A percentile compares a stretch with the other conserved stretches of the same genome.
phyloP scores from a whole-genome alignment of 2,329 filamentous ascomycete species.

The Cladosporium velox region DNA sequence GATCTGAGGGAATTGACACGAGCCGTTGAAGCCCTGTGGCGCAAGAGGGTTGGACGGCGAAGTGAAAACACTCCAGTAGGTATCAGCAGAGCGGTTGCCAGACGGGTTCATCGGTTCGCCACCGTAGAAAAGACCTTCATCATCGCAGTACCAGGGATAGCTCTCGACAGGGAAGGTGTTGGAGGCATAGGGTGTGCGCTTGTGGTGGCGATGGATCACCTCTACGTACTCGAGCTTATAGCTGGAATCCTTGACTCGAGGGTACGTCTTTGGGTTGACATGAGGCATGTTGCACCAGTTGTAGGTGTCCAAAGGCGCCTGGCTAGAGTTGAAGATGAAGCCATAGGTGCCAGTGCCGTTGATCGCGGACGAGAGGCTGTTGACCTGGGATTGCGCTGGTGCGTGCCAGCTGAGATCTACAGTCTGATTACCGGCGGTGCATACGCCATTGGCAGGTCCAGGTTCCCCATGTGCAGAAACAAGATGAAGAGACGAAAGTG shows the following conservation, averaged over 20 bases:
- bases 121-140: conserved; percentile 70
- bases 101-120: conserved; percentile 56
- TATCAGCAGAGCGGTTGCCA: conserved; percentile 54
- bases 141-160: conserved; percentile 71
- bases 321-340: conserved; percentile 70
- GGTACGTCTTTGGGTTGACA: conserved; percentile 68
- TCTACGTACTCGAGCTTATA: conserved; percentile 75
- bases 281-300: conserved; percentile 91
- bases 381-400: conserved; percentile 58
- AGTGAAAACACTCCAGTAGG: conserved; percentile 67
- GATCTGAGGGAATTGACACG: conserved; percentile 81
- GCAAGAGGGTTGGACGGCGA: conserved; percentile 67
- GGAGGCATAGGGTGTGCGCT: conserved; percentile 75
- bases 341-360: conserved; percentile 66
- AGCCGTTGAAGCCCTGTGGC: conserved; percentile 67
- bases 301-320: conserved; percentile 62
- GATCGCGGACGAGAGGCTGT: conserved; percentile 61
- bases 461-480: neutral
- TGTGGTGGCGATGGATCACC: conserved; percentile 82
- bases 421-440: conserved; percentile 22
- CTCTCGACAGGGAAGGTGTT: conserved; percentile 76
- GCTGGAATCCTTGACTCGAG: conserved; percentile 49
- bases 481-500: conserved; percentile 16
- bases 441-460: conserved; percentile 21
- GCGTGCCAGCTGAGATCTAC: conserved; percentile 59